Conservation (phyloP, 148 eudicot species). For the Silene uniflora region DNA sequence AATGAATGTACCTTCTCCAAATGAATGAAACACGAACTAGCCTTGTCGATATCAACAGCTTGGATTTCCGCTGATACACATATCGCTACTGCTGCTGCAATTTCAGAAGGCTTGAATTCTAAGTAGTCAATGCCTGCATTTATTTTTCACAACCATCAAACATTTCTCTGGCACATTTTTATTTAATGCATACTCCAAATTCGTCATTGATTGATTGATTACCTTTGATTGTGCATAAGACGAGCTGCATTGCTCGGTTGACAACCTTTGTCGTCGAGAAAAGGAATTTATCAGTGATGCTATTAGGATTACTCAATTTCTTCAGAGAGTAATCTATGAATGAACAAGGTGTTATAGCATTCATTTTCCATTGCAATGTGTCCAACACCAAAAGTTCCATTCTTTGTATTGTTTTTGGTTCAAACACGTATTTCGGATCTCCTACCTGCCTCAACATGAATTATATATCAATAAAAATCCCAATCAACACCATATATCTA, state of each 20-base stretch:
- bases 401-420: slow-evolving; percentile 68
- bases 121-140: slow-evolving; percentile 71
- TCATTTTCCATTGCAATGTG: slow-evolving; percentile 74
- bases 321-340: slow-evolving; percentile 56
- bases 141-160: slow-evolving; percentile 31
- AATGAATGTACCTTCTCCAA: slow-evolving; percentile 46
- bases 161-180: slow-evolving; percentile 3
- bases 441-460: slow-evolving; percentile 46
- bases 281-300: slow-evolving; percentile 23
- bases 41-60: slow-evolving; percentile 38
- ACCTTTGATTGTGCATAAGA: slow-evolving; percentile 61
- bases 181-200: background rate
- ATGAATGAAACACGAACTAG: slow-evolving; percentile 39
- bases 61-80: slow-evolving; percentile 43
- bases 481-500: background rate
- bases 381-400: slow-evolving; percentile 78
- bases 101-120: slow-evolving; percentile 71
- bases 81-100: slow-evolving; percentile 65
- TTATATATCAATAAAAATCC: background rate
- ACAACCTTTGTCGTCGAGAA: slow-evolving; percentile 30
- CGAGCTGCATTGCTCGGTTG: slow-evolving; percentile 52
- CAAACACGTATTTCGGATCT: slow-evolving; percentile 62
- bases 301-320: slow-evolving; percentile 20
- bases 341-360: slow-evolving; percentile 66
- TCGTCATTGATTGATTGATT: background rate